phyloP scores from a whole-genome alignment of 1,284 basidiomycete genomes.

The Malassezia yamatoensis region DNA sequence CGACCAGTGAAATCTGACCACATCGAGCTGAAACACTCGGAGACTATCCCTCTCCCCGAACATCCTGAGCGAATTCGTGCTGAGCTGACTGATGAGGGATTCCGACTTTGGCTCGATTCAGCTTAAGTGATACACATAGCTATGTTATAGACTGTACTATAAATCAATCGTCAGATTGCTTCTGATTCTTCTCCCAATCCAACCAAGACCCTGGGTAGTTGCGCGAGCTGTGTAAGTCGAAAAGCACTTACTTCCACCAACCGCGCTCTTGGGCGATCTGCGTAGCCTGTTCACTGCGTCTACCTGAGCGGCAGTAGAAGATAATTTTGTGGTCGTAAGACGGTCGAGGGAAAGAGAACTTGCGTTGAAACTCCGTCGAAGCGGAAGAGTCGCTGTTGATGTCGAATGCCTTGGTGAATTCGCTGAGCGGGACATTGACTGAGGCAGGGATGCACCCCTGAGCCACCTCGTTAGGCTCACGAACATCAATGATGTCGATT shows the following conservation, averaged over 20 bases:
- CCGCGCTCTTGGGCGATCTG: constrained; percentile 76
- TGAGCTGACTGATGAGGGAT: constrained; percentile 14
- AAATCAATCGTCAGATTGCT: constrained; percentile 38
- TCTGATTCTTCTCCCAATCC: constrained; percentile 61
- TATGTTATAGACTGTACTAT: constrained; percentile 3
- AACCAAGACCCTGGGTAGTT: constrained; percentile 90
- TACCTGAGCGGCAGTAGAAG: constrained; percentile 90
- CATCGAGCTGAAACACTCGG: constrained; percentile 4
- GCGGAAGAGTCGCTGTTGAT: constrained; percentile 51
- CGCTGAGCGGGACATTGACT: constrained; percentile 81
- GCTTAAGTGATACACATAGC: background rate
- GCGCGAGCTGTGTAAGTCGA: constrained; percentile 53
- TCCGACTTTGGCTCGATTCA: constrained; percentile 8
- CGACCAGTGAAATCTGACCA: background rate
- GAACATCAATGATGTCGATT: constrained; percentile 57
- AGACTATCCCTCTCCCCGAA: background rate
- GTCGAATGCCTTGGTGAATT: constrained; percentile 62
- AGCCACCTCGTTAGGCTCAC: constrained; percentile 82
- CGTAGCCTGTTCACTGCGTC: constrained; percentile 68
- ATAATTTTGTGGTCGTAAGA: constrained; percentile 63
- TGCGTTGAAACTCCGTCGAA: constrained; percentile 40
- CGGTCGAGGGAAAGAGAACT: constrained; percentile 79
- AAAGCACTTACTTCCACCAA: constrained; percentile 61
- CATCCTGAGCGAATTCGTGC: constrained; percentile 4
- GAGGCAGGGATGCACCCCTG: constrained; percentile 91